Conservation (phyloP, 2,329 filamentous ascomycete genomes). For the Sporothrix schenckii region DNA sequence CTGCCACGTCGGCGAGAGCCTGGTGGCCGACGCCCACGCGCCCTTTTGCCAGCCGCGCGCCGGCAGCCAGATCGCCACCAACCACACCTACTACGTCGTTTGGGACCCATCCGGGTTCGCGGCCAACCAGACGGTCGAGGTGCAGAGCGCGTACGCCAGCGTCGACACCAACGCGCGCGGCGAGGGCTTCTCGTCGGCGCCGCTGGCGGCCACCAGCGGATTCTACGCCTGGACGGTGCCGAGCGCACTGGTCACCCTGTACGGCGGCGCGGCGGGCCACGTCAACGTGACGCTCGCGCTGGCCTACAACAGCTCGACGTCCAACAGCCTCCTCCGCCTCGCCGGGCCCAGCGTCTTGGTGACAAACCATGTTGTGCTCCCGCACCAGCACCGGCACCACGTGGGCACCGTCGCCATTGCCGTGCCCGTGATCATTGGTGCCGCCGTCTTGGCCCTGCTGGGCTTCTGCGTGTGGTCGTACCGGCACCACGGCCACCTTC, state of each 20-base stretch:
- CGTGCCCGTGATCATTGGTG: slow-evolving; percentile 41
- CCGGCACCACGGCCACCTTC: slow-evolving; percentile 38
- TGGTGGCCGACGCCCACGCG: slow-evolving; percentile 23
- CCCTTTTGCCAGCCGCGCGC: slow-evolving; percentile 44
- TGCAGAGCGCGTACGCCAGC: slow-evolving; percentile 36
- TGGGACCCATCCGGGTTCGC: slow-evolving; percentile 42
- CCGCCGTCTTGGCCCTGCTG: slow-evolving; percentile 34
- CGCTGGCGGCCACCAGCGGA: slow-evolving; percentile 39
- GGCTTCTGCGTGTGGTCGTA: slow-evolving; percentile 40
- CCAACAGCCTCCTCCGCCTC: slow-evolving; percentile 28
- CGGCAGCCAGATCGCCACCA: slow-evolving; percentile 41
- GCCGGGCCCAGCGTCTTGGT: slow-evolving; percentile 40
- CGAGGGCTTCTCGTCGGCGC: slow-evolving; percentile 33
- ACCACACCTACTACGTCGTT: slow-evolving; percentile 45
- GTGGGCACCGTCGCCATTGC: slow-evolving; percentile 37
- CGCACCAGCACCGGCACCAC: slow-evolving; percentile 28
- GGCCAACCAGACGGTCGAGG: slow-evolving; percentile 33
- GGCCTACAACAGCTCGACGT: slow-evolving; percentile 36
- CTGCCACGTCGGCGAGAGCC: slow-evolving; percentile 40
- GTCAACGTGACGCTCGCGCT: slow-evolving; percentile 37
- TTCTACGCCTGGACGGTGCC: slow-evolving; percentile 40
- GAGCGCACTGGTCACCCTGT: slow-evolving; percentile 36
- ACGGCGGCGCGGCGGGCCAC: slow-evolving; percentile 23
- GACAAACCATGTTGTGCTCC: slow-evolving; percentile 22
- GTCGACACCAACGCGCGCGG: not conserved